Evolutionary conservation across 805 yeast genomes (phyloP).

Genomic region (Lipomyces starkeyi): DNA sequence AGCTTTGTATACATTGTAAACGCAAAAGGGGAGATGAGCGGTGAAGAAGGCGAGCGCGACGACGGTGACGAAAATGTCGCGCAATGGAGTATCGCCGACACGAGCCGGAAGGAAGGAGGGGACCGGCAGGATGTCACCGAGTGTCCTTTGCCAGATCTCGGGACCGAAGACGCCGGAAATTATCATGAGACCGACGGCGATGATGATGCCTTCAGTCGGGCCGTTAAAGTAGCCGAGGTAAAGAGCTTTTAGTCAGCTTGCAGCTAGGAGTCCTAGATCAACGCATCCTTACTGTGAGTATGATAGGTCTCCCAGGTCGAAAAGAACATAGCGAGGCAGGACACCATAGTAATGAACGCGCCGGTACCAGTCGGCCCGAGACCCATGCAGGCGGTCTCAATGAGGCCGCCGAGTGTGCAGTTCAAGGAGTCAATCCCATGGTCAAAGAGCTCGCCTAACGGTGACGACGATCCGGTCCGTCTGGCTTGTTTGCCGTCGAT

Average conservation of each 20-base stretch:
- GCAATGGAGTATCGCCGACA: conserved; percentile 53
- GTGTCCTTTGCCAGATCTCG: conserved; percentile 60
- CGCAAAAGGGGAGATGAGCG: conserved; percentile 72
- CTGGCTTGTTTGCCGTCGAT: conserved; percentile 94
- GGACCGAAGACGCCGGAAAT: conserved; percentile 76
- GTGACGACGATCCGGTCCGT: conserved; percentile 86
- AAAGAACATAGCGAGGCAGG: conserved; percentile 57
- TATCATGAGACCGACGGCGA: conserved; percentile 63
- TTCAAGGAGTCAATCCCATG: conserved; percentile 81
- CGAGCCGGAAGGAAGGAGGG: conserved; percentile 45
- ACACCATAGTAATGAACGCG: conserved; percentile 73
- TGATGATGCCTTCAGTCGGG: conserved; percentile 92
- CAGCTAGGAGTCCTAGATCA: neutral
- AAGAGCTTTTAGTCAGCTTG: conserved; percentile 48
- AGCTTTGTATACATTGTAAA: conserved; percentile 53
- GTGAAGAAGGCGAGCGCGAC: conserved; percentile 50
- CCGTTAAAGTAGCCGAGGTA: conserved; percentile 86
- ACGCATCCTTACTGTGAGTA: conserved; percentile 41
- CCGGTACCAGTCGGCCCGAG: conserved; percentile 81
- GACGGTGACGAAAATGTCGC: conserved; percentile 43
- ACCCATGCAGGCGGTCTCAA: conserved; percentile 77
- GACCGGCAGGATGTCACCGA: conserved; percentile 47
- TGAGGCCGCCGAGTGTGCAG: conserved; percentile 77
- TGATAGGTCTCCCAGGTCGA: conserved; percentile 41
- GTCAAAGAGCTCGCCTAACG: conserved; percentile 93